These are phyloP conservation scores for Starmerella ratchasimensis DNA, from an alignment of 805 yeast genomes.

Conservation along the genomic window DNA sequence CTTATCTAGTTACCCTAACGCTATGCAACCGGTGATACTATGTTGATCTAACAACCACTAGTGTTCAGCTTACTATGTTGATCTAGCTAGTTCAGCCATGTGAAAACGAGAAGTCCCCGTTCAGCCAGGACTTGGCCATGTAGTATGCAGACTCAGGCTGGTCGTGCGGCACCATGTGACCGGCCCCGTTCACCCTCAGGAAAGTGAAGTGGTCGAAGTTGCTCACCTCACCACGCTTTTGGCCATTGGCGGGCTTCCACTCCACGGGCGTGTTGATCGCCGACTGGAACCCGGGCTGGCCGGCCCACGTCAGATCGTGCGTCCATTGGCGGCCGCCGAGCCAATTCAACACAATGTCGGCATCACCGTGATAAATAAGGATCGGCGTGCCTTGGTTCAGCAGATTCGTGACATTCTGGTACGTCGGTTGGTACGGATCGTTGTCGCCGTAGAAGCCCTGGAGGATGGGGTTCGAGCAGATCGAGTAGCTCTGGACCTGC, in stretches of 20 bases:
- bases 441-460: slow-evolving; percentile 34
- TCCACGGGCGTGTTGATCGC: slow-evolving; percentile 33
- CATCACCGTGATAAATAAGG: slow-evolving; percentile 86
- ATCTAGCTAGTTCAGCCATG: neutral
- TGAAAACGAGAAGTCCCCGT: slow-evolving; percentile 11
- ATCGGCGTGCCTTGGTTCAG: slow-evolving; percentile 66
- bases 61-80: neutral
- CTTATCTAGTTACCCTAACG: neutral
- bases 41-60: neutral
- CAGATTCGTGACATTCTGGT: slow-evolving; percentile 49
- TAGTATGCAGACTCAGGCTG: slow-evolving; percentile 62
- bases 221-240: slow-evolving; percentile 54
- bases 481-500: slow-evolving; percentile 36
- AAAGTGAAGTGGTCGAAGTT: slow-evolving; percentile 58
- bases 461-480: slow-evolving; percentile 64
- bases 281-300: slow-evolving; percentile 29
- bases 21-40: neutral
- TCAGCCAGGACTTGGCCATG: slow-evolving; percentile 63
- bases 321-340: slow-evolving; percentile 86
- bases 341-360: slow-evolving; percentile 94
- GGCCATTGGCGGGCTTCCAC: slow-evolving; percentile 22
- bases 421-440: slow-evolving; percentile 89
- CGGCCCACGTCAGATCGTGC: slow-evolving; percentile 46
- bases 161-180: slow-evolving; percentile 87
- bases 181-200: slow-evolving; percentile 66